Evolutionary conservation across 495 filamentous ascomycete species (phyloP).

Genomic region (Hypoxylon lienhwacheense): DNA sequence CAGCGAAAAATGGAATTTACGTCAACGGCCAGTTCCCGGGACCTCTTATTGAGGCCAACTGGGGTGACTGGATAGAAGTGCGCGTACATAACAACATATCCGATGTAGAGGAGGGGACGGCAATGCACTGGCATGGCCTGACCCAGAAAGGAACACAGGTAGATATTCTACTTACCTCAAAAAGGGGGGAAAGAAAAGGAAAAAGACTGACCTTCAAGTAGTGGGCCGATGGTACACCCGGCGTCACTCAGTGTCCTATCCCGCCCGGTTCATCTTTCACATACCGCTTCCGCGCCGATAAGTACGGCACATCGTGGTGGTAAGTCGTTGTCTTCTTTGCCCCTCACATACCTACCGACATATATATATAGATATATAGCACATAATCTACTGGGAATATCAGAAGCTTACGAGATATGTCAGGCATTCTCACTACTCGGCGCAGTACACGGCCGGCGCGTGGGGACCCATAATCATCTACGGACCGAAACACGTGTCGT

Average conservation of each 20-base stretch:
- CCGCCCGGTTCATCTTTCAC: slow-evolving; percentile 49
- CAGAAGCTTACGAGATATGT: too few relatives aligned
- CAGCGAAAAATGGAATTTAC: not conserved
- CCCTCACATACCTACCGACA: too few relatives aligned
- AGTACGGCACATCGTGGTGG: slow-evolving; percentile 62
- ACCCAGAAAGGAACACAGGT: slow-evolving; percentile 8
- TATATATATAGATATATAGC: too few relatives aligned
- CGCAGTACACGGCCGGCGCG: slow-evolving; percentile 51
- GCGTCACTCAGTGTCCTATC: slow-evolving; percentile 54
- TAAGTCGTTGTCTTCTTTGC: too few relatives aligned
- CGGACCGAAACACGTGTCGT: slow-evolving; percentile 40
- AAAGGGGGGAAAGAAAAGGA: not conserved
- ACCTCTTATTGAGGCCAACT: slow-evolving; percentile 54
- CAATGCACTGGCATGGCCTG: slow-evolving; percentile 44
- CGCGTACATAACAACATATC: slow-evolving; percentile 33
- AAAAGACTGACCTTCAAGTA: slow-evolving; percentile 4
- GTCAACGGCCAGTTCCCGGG: slow-evolving; percentile 62
- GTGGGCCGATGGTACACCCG: slow-evolving; percentile 50
- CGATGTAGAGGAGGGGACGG: slow-evolving; percentile 39
- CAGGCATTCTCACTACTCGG: slow-evolving; percentile 58
- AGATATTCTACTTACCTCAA: not conserved
- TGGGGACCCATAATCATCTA: slow-evolving; percentile 54
- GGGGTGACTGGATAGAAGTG: slow-evolving; percentile 47
- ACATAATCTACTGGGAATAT: too few relatives aligned
- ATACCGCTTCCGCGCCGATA: slow-evolving; percentile 54